Evolutionary conservation across 1,139 yeast genomes (phyloP), one percentile per base, ranked within the genome.

Genomic region (Hansenula lynferdii): DNA sequence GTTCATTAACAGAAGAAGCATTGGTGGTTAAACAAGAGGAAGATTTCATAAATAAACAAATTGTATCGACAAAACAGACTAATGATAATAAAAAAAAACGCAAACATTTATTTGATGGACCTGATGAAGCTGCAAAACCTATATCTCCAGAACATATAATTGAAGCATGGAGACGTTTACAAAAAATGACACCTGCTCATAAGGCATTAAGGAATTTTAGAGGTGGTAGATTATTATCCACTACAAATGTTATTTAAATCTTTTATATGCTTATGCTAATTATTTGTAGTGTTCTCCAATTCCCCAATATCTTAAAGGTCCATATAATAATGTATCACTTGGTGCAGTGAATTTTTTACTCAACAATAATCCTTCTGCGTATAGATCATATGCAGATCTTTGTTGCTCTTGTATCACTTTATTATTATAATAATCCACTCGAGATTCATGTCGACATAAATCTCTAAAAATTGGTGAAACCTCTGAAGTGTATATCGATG

Each of bases 1-100:
- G 98, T 54, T 82, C 94, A 10, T 64, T 92, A 42, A 92, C 98
- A 0, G 97, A 92, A 61, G 87, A 84, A 53, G 97, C 97, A 0
- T 70, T 92, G 61, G 76, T 75, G 44, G 83, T 92, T 32, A 89
- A 90, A 52, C 77, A 73, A 39, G 70, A 77, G 16, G 94, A 85
- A 57, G 85, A 80, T 43, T 44, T 43, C 22, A 39, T 48, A 15
- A 61, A 59, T 21, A 44, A 57, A 39, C 39, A 42, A 7, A 44
- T 50, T 12, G 51, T 53, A 22, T 46, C 51, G 0, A 42, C 57
- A 0, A 50, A 54, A 36, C 51, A 39, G 53, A 57, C 49, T 43
- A 60, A 28, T 15, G 45, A 39, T 6, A 19, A 31, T 9, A 42
- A 36, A 40, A 63, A 67, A 42, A 60, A 68, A 38, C 64, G 70